These are phyloP conservation scores for Coffea canephora DNA, from an alignment of 257 asterid genomes.

Conservation along the genomic window DNA sequence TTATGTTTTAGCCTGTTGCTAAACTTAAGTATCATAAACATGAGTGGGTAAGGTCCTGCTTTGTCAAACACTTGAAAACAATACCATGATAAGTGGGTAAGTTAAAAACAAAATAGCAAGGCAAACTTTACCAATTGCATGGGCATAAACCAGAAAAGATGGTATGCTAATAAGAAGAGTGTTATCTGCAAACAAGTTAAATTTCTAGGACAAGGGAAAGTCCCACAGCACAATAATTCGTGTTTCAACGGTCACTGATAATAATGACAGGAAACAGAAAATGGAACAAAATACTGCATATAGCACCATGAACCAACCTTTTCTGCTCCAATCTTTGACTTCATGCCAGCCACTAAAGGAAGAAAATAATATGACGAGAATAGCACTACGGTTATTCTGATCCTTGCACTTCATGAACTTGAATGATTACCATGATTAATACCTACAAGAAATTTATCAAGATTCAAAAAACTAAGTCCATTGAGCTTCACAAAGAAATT, in stretches of 20 bases:
- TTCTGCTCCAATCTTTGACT: slow-evolving; percentile 73
- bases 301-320: slow-evolving; percentile 45
- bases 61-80: neutral
- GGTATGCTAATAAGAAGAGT: neutral
- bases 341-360: slow-evolving; percentile 84
- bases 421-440: slow-evolving; percentile 70
- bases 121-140: neutral
- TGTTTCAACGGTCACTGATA: neutral
- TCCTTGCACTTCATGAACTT: slow-evolving; percentile 99
- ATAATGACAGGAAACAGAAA: neutral
- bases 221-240: neutral
- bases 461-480: slow-evolving; percentile 38
- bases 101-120: neutral
- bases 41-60: neutral
- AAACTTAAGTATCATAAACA: neutral
- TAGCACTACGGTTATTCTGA: slow-evolving; percentile 67
- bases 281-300: neutral
- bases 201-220: neutral
- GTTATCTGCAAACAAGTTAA: neutral
- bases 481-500: neutral
- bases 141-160: neutral
- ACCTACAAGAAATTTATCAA: slow-evolving; percentile 58
- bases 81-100: neutral
- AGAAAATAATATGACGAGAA: slow-evolving; percentile 78
- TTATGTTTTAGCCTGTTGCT: neutral